Percentiles rank a stretch among this genome's conserved stretches.
phyloP scores from a whole-genome alignment of 108 stramenopile genomes.

The Conticribra guillardii region DNA sequence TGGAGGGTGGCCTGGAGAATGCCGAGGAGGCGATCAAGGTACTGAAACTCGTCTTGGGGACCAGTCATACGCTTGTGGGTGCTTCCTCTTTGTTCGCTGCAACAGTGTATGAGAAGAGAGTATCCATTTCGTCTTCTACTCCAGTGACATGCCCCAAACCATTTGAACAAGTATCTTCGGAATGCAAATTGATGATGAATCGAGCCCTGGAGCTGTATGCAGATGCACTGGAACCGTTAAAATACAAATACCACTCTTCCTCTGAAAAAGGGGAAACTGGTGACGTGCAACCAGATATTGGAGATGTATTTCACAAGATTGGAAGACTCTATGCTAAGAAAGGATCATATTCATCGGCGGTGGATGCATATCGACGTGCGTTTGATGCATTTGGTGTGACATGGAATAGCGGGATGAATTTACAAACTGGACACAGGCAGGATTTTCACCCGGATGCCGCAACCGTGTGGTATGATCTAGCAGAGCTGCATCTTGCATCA shows the following conservation, averaged over 20 bases:
- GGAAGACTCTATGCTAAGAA: conserved; percentile 35
- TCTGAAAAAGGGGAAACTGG: neutral
- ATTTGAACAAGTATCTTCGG: conserved; percentile 13
- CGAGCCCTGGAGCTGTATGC: conserved; percentile 45
- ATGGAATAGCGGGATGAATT: neutral
- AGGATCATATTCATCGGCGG: conserved; percentile 22
- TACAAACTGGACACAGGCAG: neutral
- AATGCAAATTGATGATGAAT: conserved; percentile 30
- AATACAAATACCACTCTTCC: conserved; percentile 31
- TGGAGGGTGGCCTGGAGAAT: conserved; percentile 37
- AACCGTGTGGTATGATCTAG: conserved; percentile 37
- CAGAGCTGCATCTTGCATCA: conserved; percentile 21
- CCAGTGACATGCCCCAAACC: conserved; percentile 1
- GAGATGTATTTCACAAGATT: conserved; percentile 42
- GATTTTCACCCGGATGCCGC: conserved; percentile 34
- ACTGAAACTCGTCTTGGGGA: conserved; percentile 25
- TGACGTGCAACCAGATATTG: conserved; percentile 23
- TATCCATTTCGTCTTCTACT: conserved; percentile 8
- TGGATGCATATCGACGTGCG: conserved; percentile 43
- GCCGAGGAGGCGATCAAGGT: conserved; percentile 31
- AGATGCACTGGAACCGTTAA: conserved; percentile 39
- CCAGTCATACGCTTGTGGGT: conserved; percentile 33
- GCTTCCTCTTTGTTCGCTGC: conserved; percentile 43
- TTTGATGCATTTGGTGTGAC: conserved; percentile 27
- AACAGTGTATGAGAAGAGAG: conserved; percentile 32